A percentile compares a stretch with the other conserved stretches of the same genome.
Evolutionary conservation across 2,329 filamentous ascomycete species (phyloP).

Genomic region (Botrytis pseudocinerea): DNA sequence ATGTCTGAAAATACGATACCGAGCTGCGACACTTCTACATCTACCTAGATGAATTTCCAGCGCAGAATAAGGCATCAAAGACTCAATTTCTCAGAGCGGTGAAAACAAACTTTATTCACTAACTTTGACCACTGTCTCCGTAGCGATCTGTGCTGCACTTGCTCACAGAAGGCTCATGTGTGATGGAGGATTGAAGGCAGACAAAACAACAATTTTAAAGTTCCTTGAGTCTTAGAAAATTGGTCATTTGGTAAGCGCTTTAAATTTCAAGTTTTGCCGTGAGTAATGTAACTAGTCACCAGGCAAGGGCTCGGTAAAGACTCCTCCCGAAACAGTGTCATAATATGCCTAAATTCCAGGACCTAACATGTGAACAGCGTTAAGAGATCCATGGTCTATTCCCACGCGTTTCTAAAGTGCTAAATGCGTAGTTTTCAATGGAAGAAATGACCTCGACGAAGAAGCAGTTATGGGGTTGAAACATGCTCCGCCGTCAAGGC

Average conservation of each 20-base stretch:
- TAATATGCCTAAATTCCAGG: not conserved
- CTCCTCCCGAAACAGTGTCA: not conserved
- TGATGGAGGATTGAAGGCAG: conserved; percentile 2
- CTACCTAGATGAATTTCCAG: not conserved
- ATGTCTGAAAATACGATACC: not conserved
- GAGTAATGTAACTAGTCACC: not conserved
- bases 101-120: not conserved
- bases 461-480: not conserved
- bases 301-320: not conserved
- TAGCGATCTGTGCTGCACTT: conserved; percentile 15
- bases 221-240: not conserved
- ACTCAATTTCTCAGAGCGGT: not conserved
- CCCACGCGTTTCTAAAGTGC: not conserved
- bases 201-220: not conserved
- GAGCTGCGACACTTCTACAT: not conserved
- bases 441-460: not conserved
- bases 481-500: not conserved
- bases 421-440: not conserved
- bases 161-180: not conserved
- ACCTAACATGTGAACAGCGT: not conserved
- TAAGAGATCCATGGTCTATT: not conserved
- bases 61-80: conserved; percentile 1
- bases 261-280: not conserved
- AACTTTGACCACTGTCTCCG: not conserved
- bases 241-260: not conserved